A percentile compares a stretch with the other conserved stretches of the same genome.
phyloP scores from a whole-genome alignment of 345 rosid species.

The Euclidium syriacum region DNA sequence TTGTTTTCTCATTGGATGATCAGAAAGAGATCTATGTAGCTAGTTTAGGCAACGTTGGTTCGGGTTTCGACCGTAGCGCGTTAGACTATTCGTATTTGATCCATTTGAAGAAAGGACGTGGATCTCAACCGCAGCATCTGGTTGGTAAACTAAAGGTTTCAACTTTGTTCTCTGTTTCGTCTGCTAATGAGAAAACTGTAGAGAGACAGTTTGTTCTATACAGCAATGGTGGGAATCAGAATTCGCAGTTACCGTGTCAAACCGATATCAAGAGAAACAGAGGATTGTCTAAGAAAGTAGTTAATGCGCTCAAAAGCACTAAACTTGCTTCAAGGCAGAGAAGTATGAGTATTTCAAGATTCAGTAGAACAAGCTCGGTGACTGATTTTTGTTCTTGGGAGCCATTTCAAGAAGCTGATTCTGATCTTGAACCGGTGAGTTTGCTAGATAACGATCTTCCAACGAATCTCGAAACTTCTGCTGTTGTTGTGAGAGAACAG shows the following conservation, averaged over 20 bases:
- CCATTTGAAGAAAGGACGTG: constrained; percentile 40
- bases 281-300: constrained; percentile 66
- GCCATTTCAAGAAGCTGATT: constrained; percentile 36
- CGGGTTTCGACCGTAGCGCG: constrained; percentile 26
- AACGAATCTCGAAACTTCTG: constrained; percentile 65
- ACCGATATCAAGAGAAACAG: constrained; percentile 38
- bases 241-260: constrained; percentile 34
- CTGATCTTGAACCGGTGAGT: constrained; percentile 31
- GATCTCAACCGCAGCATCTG: constrained; percentile 41
- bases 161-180: constrained; percentile 46
- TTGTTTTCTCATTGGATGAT: constrained; percentile 73
- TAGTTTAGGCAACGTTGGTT: constrained; percentile 38
- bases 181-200: constrained; percentile 42
- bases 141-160: constrained; percentile 72
- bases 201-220: constrained; percentile 77
- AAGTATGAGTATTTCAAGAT: constrained; percentile 47
- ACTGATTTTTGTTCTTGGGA: constrained; percentile 47
- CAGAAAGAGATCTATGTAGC: constrained; percentile 62
- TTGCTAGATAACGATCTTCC: constrained; percentile 51
- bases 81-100: constrained; percentile 53
- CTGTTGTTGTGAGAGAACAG: constrained; percentile 65
- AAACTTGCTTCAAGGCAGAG: constrained; percentile 48
- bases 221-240: constrained; percentile 42
- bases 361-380: constrained; percentile 45
- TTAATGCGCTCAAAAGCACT: constrained; percentile 46